Percentiles rank a stretch among this genome's conserved stretches.
These are phyloP conservation scores for Trypanosoma caninum DNA, from an alignment of 208 protist genomes.

Conservation along the genomic window DNA sequence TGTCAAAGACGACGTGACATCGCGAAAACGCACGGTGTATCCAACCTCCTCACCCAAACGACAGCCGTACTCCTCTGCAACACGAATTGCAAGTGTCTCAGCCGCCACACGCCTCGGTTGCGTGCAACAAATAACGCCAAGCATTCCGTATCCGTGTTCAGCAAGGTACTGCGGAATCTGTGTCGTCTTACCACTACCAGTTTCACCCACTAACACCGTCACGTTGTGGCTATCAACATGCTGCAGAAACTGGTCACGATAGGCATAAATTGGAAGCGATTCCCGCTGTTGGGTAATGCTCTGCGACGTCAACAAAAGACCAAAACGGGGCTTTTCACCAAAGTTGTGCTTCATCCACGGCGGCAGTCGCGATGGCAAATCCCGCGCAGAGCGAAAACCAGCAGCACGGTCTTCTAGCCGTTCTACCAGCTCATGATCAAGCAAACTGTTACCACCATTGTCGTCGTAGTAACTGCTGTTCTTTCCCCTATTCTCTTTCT, in stretches of 20 bases:
- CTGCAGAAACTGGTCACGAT: slow-evolving; percentile 89
- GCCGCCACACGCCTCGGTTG: slow-evolving; percentile 99
- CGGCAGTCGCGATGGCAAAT: slow-evolving; percentile 52
- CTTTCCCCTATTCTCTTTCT: not conserved
- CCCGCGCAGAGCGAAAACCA: slow-evolving; percentile 44
- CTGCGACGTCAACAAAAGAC: slow-evolving; percentile 46
- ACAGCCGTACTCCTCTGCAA: slow-evolving; percentile 98
- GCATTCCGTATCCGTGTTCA: slow-evolving; percentile 85
- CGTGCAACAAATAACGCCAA: slow-evolving; percentile 91
- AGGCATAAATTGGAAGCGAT: slow-evolving; percentile 94
- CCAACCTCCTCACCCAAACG: slow-evolving; percentile 98
- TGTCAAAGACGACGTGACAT: slow-evolving; percentile 95
- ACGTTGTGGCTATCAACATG: slow-evolving; percentile 78
- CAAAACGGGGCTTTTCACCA: slow-evolving; percentile 68
- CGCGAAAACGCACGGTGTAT: slow-evolving; percentile 99
- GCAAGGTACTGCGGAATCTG: slow-evolving; percentile 94
- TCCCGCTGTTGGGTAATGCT: slow-evolving; percentile 76
- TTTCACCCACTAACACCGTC: slow-evolving; percentile 94
- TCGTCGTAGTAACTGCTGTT: slow-evolving; percentile 8
- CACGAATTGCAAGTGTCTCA: slow-evolving; percentile 97
- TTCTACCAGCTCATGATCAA: slow-evolving; percentile 66
- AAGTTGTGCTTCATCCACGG: slow-evolving; percentile 85
- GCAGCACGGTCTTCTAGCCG: slow-evolving; percentile 45
- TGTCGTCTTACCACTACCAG: slow-evolving; percentile 97
- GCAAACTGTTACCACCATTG: slow-evolving; percentile 29